Evolutionary conservation across 1,139 yeast species (phyloP), one percentile per base, ranked within the genome.

Genomic region (Zygoascus meyerae): DNA sequence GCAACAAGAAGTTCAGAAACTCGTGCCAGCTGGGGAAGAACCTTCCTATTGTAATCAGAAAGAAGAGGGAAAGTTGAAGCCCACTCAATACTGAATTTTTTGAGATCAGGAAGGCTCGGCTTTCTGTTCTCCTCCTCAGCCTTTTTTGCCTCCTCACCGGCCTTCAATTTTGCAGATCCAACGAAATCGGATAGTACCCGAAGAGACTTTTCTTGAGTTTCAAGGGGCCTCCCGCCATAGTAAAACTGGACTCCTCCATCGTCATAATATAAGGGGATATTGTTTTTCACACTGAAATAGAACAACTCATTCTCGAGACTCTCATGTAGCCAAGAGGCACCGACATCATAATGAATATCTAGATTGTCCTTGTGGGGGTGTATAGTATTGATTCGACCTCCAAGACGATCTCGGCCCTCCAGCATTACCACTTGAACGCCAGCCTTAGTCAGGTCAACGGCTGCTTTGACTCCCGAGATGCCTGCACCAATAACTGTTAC

Each of bases 271-370:
- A 70, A 48, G 16, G 58, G 63, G 33, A 64, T 59, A 38, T 63
- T 59, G 14, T 62, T 63, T 2, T 63, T 63, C 34, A 59, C 52
- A 8, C 64, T 62, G 18, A 55, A 44, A 9, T 55, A 50, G 57
- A 81, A 86, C 7, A 84, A 71, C 5, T 73, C 73, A 59, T 87
- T 87, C 38, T 75, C 72, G 43, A 86, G 66, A 0, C 87, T 78
- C 57, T 86, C 95, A 61, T 87, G 96, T 57, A 84, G 83, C 96
- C 96, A 87, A 3, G 90, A 78, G 0, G 95, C 95, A 0, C 96
- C 52, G 1, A 63, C 45, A 11, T 71, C 72, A 17, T 58, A 55
- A 2, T 50, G 52, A 8, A 49, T 34, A 3, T 51, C 55, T 4
- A 46, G 52, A 26, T 44, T 41, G 4, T 62, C 46, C 17, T 48